phyloP scores from a whole-genome alignment of 305 asterid genomes.

The Stenogyne calaminthoides region DNA sequence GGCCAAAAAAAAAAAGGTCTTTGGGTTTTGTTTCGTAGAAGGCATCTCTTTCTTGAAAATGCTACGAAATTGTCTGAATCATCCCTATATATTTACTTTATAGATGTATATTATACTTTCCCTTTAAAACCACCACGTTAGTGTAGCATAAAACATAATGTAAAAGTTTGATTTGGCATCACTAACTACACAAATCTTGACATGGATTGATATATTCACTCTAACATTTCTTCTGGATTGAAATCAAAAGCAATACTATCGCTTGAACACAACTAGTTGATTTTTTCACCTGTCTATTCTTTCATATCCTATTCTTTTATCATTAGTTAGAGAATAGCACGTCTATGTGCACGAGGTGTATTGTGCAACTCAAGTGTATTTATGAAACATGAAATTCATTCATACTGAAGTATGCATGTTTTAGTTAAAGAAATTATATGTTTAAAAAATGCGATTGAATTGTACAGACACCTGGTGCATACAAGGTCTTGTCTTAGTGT shows the following conservation, averaged over 20 bases:
- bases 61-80: not conserved
- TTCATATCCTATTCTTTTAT: not conserved
- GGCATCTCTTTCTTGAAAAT: not conserved
- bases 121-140: not conserved
- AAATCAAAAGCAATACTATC: not conserved
- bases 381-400: no score
- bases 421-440: no score
- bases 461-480: no score
- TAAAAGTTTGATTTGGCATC: conserved; percentile 4
- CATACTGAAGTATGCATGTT: no score
- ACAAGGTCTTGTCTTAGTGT: no score
- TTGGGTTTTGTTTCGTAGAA: not conserved
- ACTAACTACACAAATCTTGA: not conserved
- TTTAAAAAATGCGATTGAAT: no score
- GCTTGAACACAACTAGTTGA: not conserved
- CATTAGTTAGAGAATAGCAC: no score
- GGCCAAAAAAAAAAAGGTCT: not conserved
- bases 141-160: not conserved
- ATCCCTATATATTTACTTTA: not conserved
- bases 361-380: no score
- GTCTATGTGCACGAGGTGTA: no score
- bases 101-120: not conserved
- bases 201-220: not conserved
- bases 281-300: conserved; percentile 1
- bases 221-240: not conserved